phyloP scores from a whole-genome alignment of 2,329 filamentous ascomycete genomes.

The Sporothrix curviconia region DNA sequence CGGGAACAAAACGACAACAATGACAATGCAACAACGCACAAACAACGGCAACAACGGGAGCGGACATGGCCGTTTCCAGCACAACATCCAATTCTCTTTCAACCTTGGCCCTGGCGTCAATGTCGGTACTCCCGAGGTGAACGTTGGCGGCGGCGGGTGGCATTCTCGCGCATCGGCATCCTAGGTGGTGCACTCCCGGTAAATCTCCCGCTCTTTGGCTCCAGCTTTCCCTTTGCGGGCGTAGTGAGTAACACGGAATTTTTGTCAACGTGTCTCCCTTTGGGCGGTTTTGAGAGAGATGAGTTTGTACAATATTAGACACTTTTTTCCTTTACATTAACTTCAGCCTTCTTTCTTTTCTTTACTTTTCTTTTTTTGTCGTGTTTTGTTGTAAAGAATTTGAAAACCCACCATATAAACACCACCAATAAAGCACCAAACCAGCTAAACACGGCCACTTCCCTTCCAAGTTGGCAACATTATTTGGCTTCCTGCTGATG shows the following conservation, averaged over 20 bases:
- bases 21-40: no score
- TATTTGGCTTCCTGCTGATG: no score
- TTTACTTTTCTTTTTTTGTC: background rate
- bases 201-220: conserved; percentile 10
- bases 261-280: conserved; percentile 8
- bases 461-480: no score
- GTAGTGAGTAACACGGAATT: conserved; percentile 1
- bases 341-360: background rate
- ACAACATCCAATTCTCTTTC: conserved; percentile 11
- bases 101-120: background rate
- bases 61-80: conserved; percentile 4
- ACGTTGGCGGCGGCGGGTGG: background rate
- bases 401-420: no score
- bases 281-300: conserved; percentile 5
- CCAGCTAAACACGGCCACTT: no score
- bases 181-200: background rate
- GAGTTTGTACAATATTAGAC: no score
- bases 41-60: background rate
- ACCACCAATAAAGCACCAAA: no score
- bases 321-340: no score
- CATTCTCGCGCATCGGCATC: no score
- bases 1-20: no score
- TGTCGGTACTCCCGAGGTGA: conserved; percentile 1
- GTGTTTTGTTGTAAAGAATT: background rate
- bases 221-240: conserved; percentile 10